phyloP scores from a whole-genome alignment of 164 flowering plant genomes.

The Platanus orientalis region DNA sequence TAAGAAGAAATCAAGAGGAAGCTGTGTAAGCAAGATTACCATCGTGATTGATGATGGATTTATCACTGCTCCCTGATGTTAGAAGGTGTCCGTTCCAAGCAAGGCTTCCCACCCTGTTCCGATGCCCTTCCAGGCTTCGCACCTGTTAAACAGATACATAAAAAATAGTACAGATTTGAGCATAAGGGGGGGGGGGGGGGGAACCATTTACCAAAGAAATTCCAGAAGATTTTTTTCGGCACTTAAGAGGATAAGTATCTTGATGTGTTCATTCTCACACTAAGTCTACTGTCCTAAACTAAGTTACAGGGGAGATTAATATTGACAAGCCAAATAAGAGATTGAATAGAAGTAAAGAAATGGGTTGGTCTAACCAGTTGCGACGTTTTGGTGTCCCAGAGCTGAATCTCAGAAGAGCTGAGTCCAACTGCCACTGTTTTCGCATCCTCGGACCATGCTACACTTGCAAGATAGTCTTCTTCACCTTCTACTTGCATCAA shows the following conservation, averaged over 20 bases:
- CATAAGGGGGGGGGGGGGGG: too few relatives aligned
- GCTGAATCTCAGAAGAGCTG: slow-evolving; percentile 29
- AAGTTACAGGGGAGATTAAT: background rate
- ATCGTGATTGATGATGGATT: slow-evolving; percentile 46
- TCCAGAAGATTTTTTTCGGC: too few relatives aligned
- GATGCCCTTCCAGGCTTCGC: slow-evolving; percentile 40
- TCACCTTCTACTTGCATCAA: slow-evolving; percentile 18
- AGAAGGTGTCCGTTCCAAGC: slow-evolving; percentile 44
- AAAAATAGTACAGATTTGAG: background rate
- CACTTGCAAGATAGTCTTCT: slow-evolving; percentile 29
- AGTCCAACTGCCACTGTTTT: slow-evolving; percentile 38
- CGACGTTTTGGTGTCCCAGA: slow-evolving; percentile 46
- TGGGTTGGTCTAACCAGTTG: slow-evolving; percentile 20
- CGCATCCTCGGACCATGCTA: slow-evolving; percentile 46
- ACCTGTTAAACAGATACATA: slow-evolving; percentile 17
- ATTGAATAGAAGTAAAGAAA: background rate
- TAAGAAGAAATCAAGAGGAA: background rate
- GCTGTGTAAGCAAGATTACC: slow-evolving; percentile 19
- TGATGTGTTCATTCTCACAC: background rate
- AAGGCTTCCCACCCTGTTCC: slow-evolving; percentile 24
- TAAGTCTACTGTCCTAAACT: background rate
- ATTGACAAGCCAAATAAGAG: background rate
- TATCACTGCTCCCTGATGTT: slow-evolving; percentile 44
- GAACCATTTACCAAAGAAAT: too few relatives aligned
- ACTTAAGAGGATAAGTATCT: too few relatives aligned